These are phyloP conservation scores for Triadica sebifera DNA, from an alignment of 345 rosid species.

Conservation along the genomic window DNA sequence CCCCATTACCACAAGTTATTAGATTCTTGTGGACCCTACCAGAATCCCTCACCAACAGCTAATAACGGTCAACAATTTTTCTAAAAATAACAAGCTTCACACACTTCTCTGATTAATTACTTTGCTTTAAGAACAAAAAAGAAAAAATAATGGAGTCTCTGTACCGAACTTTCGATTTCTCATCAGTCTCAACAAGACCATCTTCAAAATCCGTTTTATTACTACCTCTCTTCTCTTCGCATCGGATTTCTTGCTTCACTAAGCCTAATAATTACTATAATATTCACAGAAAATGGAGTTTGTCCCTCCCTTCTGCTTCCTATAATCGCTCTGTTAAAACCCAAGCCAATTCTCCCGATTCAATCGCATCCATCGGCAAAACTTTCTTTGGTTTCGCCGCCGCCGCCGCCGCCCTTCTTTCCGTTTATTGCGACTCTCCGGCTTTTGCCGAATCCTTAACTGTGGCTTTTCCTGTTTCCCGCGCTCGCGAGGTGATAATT, in stretches of 20 bases:
- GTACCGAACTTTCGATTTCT: constrained; percentile 30
- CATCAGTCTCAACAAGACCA: constrained; percentile 17
- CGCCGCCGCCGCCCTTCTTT: constrained; percentile 49
- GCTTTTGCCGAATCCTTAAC: constrained; percentile 75
- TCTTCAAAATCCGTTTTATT: constrained; percentile 26
- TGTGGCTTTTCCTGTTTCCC: constrained; percentile 82
- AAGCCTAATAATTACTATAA: not conserved
- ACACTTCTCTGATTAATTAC: not conserved
- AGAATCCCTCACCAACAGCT: constrained; percentile 27
- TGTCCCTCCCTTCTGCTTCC: constrained; percentile 23
- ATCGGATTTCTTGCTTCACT: constrained; percentile 21
- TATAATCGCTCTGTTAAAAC: constrained; percentile 12
- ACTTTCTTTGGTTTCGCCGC: constrained; percentile 55
- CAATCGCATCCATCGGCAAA: constrained; percentile 36
- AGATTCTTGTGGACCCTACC: constrained; percentile 48
- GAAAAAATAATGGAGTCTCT: constrained; percentile 36
- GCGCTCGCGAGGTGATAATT: constrained; percentile 62
- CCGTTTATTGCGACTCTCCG: constrained; percentile 51
- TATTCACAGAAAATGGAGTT: constrained; percentile 24
- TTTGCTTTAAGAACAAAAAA: not conserved
- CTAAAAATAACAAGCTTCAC: not conserved
- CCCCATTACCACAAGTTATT: constrained; percentile 38
- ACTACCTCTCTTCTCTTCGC: constrained; percentile 21
- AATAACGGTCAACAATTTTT: constrained; percentile 26
- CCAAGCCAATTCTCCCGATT: constrained; percentile 14